A percentile compares a stretch with the other conserved stretches of the same genome.
These are phyloP conservation scores for Cryoendolithus antarcticus DNA, from an alignment of 2,329 filamentous ascomycete genomes.

Conservation along the genomic window DNA sequence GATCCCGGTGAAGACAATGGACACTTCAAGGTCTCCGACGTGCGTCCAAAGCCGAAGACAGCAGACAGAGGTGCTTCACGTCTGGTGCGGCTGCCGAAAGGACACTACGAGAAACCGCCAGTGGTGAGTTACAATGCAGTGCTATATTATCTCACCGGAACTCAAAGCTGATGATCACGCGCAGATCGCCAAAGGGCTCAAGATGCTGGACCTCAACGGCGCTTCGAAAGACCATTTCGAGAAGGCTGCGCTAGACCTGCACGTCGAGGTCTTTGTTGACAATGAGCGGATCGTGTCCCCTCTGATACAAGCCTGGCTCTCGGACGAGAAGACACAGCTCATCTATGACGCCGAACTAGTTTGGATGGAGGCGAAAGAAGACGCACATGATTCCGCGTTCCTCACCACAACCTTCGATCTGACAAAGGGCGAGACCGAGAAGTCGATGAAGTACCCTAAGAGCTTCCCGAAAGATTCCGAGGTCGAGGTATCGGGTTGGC, in stretches of 20 bases:
- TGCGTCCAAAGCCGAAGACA: constrained; percentile 2
- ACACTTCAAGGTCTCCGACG: constrained; percentile 4
- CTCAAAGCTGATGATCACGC: neutral
- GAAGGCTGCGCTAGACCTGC: constrained; percentile 3
- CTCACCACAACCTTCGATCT: constrained; percentile 3
- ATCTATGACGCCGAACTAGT: constrained; percentile 5
- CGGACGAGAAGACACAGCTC: constrained; percentile 4
- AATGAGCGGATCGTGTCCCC: constrained; percentile 1
- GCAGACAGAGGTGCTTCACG: constrained; percentile 4
- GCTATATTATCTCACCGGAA: no score
- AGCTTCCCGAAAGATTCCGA: constrained; percentile 4
- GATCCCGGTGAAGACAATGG: constrained; percentile 2
- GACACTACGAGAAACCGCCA: constrained; percentile 4
- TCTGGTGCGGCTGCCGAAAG: constrained; percentile 2
- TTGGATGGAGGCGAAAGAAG: constrained; percentile 5
- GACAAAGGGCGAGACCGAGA: constrained; percentile 4
- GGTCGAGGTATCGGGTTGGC: constrained; percentile 6
- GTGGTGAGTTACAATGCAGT: neutral
- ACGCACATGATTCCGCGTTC: constrained; percentile 3
- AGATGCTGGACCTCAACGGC: constrained; percentile 3
- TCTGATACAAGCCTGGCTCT: constrained; percentile 4
- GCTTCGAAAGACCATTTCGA: constrained; percentile 5
- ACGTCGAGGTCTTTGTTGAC: constrained; percentile 4
- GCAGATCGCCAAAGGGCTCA: constrained; percentile 4
- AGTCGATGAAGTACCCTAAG: constrained; percentile 2